phyloP scores from a whole-genome alignment of 106 monocot genomes.

The Ottelia alismoides region DNA sequence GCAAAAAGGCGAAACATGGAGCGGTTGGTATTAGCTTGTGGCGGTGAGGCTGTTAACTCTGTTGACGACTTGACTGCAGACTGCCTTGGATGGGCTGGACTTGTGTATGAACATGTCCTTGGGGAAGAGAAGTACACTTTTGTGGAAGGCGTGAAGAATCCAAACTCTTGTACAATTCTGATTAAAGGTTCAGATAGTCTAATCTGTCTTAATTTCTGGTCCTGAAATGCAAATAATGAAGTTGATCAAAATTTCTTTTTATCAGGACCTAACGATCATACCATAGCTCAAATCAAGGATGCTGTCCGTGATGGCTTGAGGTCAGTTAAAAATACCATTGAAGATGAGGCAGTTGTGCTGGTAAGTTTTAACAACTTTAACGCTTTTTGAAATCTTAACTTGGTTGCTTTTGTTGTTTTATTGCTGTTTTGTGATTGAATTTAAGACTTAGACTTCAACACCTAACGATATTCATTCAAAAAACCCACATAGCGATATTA shows the following conservation, averaged over 20 bases:
- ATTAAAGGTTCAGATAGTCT: conserved; percentile 99
- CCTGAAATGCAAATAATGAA: too few species aligned
- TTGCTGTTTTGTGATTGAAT: too few species aligned
- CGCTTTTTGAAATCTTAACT: too few species aligned
- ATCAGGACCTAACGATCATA: conserved; percentile 98
- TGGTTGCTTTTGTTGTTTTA: too few species aligned
- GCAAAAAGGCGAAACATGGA: conserved; percentile 99
- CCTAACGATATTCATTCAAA: too few species aligned
- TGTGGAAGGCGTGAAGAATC: conserved; percentile 94
- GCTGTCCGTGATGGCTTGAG: conserved; percentile 95
- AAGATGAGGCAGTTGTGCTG: conserved; percentile 91
- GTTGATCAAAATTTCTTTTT: background rate
- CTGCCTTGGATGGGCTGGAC: conserved; percentile 93
- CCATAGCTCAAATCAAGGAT: conserved; percentile 99
- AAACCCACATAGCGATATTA: too few species aligned
- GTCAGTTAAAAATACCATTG: conserved; percentile 92
- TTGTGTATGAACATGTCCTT: conserved; percentile 93
- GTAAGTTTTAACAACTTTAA: too few species aligned
- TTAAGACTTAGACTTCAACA: too few species aligned
- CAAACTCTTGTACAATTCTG: conserved; percentile 84
- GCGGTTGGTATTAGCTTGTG: conserved; percentile 85
- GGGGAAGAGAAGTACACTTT: conserved; percentile 98
- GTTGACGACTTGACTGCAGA: conserved; percentile 77
- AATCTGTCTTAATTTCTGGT: too few species aligned
- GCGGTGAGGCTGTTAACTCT: conserved; percentile 93